Evolutionary conservation across 2,329 filamentous ascomycete genomes (phyloP).

Genomic region (Arthroderma sp.): DNA sequence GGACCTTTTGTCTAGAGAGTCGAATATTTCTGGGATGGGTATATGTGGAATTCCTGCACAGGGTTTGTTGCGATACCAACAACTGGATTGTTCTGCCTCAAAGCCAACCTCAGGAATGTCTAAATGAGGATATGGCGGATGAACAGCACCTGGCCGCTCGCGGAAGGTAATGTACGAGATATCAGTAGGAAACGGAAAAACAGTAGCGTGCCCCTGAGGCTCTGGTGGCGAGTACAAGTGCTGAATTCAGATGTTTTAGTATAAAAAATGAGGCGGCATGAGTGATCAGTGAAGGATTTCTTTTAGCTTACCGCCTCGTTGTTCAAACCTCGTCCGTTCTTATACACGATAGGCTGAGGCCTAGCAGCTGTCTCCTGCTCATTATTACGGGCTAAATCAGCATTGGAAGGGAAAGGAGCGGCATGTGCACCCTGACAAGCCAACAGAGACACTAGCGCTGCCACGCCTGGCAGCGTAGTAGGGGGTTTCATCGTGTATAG

Average conservation of each 20-base stretch:
- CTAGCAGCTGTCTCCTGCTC: not conserved
- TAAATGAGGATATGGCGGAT: conserved; percentile 7
- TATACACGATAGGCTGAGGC: not conserved
- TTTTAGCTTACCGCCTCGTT: not conserved
- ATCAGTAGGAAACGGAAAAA: conserved; percentile 20
- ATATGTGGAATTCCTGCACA: conserved; percentile 9
- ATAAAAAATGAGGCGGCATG: not conserved
- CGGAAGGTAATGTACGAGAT: conserved; percentile 8
- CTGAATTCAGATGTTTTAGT: not conserved
- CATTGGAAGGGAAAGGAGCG: conserved; percentile 2
- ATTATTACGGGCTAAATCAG: not conserved
- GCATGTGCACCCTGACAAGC: not conserved
- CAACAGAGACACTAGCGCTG: conserved; percentile 5
- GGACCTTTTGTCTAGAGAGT: not conserved
- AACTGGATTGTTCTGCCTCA: not conserved
- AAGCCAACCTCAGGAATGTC: conserved; percentile 1
- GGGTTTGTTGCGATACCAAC: conserved; percentile 3
- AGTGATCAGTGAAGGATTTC: no score
- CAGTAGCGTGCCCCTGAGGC: conserved; percentile 7
- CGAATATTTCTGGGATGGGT: not conserved
- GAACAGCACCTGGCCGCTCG: not conserved
- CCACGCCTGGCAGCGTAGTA: not conserved
- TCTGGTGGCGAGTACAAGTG: conserved; percentile 7
- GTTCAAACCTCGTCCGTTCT: not conserved
- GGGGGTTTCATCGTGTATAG: not conserved